phyloP scores from a whole-genome alignment of 768 basidiomycete species.

The Plicaturopsis crispa region DNA sequence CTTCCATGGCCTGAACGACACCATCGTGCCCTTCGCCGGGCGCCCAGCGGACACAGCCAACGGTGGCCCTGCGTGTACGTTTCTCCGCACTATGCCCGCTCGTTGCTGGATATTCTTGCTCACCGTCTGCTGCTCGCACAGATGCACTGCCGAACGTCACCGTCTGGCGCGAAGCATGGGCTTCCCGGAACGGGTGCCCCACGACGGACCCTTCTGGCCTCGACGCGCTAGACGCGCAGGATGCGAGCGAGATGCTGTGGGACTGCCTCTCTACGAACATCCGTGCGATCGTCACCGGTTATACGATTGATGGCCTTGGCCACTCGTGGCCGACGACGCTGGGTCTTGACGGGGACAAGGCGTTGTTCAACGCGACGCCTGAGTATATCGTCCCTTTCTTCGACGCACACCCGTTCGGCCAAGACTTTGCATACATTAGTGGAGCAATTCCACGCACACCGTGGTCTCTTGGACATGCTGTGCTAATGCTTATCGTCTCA shows the following conservation, averaged over 20 bases:
- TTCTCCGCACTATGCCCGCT: too few relatives aligned
- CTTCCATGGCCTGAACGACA: slow-evolving; percentile 11
- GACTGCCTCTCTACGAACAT: slow-evolving; percentile 1
- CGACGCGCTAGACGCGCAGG: too few relatives aligned
- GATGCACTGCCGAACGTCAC: slow-evolving; percentile 9
- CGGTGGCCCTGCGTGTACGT: too few relatives aligned
- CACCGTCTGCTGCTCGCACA: neutral
- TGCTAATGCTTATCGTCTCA: neutral
- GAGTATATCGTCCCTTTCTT: slow-evolving; percentile 14
- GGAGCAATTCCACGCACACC: slow-evolving; percentile 17
- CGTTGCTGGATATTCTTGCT: too few relatives aligned
- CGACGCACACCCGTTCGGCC: slow-evolving; percentile 5
- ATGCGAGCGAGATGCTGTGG: too few relatives aligned
- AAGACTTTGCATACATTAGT: too few relatives aligned
- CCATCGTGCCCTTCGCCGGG: slow-evolving; percentile 10
- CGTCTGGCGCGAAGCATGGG: slow-evolving; percentile 10
- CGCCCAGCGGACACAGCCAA: slow-evolving; percentile 5
- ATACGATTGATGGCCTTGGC: slow-evolving; percentile 3
- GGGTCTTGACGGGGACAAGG: slow-evolving; percentile 1
- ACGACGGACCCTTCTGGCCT: too few relatives aligned
- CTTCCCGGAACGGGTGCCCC: slow-evolving; percentile 9
- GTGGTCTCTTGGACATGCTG: too few relatives aligned
- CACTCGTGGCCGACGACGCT: slow-evolving; percentile 9
- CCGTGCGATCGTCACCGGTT: slow-evolving; percentile 6
- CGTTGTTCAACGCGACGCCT: slow-evolving; percentile 10